Evolutionary conservation across 768 basidiomycete species (phyloP).

Genomic region (Xerocomellus chrysenteron): DNA sequence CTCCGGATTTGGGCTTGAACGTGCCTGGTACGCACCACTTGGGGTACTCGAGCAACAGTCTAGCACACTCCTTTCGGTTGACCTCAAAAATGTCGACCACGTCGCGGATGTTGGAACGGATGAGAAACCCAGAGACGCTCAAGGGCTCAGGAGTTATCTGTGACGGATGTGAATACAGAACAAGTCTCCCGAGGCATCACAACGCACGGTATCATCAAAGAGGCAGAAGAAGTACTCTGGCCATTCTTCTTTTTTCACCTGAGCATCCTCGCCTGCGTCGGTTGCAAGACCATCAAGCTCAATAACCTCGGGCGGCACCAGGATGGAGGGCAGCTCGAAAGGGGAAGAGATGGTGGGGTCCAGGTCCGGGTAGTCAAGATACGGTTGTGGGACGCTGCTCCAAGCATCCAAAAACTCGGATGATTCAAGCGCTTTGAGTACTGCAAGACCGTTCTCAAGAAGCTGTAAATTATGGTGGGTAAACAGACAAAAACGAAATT

Average conservation of each 20-base stretch:
- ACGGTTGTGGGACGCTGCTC: constrained; percentile 65
- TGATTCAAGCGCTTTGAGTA: constrained; percentile 60
- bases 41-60: constrained; percentile 80
- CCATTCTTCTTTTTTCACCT: constrained; percentile 81
- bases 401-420: constrained; percentile 57
- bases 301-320: constrained; percentile 86
- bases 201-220: constrained; percentile 59
- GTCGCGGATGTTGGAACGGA: constrained; percentile 74
- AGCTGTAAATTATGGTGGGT: constrained; percentile 43
- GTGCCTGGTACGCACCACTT: constrained; percentile 82
- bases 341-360: constrained; percentile 41
- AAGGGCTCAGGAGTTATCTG: constrained; percentile 78
- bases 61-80: constrained; percentile 93
- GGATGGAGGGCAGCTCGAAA: constrained; percentile 72
- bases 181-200: neutral
- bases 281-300: constrained; percentile 72
- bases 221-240: constrained; percentile 67
- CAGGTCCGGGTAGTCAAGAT: constrained; percentile 47
- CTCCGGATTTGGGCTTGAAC: constrained; percentile 76
- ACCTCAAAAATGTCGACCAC: constrained; percentile 88
- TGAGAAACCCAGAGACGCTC: constrained; percentile 74
- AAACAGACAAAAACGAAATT: neutral
- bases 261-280: constrained; percentile 68
- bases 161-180: constrained; percentile 1
- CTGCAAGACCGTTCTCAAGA: constrained; percentile 68